Evolutionary conservation across 257 asterid species (phyloP).

Genomic region (Asclepias syriaca): DNA sequence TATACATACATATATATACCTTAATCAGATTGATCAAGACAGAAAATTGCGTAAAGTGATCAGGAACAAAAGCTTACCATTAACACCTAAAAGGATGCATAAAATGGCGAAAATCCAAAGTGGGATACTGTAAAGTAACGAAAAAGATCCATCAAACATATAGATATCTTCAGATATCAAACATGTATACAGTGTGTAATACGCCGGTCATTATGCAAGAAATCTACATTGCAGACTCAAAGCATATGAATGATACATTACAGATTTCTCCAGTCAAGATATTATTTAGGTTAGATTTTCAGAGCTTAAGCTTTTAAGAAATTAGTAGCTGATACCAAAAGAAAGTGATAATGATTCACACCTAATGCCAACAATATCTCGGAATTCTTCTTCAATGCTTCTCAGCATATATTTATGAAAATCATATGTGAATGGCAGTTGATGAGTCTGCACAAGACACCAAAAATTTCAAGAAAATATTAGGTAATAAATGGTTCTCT

Average conservation of each 20-base stretch:
- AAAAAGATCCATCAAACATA: background rate
- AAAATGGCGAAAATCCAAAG: constrained; percentile 45
- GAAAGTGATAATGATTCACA: constrained; percentile 29
- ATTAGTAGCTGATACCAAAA: background rate
- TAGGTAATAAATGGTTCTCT: background rate
- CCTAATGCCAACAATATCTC: constrained; percentile 96
- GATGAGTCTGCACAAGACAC: constrained; percentile 63
- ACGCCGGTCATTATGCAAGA: background rate
- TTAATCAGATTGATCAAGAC: background rate
- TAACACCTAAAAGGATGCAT: constrained; percentile 36
- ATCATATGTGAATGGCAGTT: constrained; percentile 77
- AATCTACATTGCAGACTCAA: background rate
- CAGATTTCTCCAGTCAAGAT: background rate
- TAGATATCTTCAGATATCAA: too few relatives aligned
- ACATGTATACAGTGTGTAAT: too few relatives aligned
- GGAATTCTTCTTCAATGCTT: constrained; percentile 97
- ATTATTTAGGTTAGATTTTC: background rate
- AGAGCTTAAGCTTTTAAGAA: background rate
- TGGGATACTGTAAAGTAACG: constrained; percentile 34
- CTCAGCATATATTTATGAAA: constrained; percentile 94
- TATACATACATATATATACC: background rate
- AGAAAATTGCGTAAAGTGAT: background rate
- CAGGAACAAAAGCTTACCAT: constrained; percentile 25
- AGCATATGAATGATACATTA: background rate
- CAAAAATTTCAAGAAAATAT: constrained; percentile 9